Evolutionary conservation across 495 filamentous ascomycete genomes (phyloP), one percentile per base, ranked within the genome.

Genomic region (Niebla homalea): DNA sequence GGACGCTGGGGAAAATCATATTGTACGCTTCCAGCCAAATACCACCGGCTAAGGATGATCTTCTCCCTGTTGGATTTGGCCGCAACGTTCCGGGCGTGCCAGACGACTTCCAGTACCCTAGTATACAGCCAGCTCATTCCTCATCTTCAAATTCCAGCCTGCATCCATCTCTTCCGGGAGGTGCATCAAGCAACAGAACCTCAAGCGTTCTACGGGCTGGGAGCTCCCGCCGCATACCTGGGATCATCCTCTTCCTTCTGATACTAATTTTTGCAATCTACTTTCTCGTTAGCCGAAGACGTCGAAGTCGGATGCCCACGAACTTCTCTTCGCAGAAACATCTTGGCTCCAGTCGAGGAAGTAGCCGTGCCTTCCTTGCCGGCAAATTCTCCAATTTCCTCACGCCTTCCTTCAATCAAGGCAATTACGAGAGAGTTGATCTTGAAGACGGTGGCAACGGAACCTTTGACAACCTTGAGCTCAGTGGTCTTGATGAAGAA

Each of bases 1-100:
- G 92, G 92, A 97, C 92, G 0, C 69, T 99, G 0, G 92, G 92
- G 3, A 94, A 95, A 65, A 96, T 97, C 73, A 81, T 97, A n/a
- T 77, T 99, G 19, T 99, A 97, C 57, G 92, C 90, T 0, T 80
- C 92, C 6, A 89, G 86, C 5, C 87, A 96, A 63, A 73, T 97
- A 15, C 82, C 84, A 0, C 73, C 84, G 0, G 67, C 72, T 11
- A 66, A 68, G 2, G 66, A 74, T 25, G 71, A 80, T 43, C 64
- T 69, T 6, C 69, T 85, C 5, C 84, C 87, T 0, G 93, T 99
- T 8, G 92, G 92, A 1, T 97, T 97, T 60, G 92, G 92, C 38
- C 84, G 76, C 68, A 97, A 99, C 59, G 64, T 67, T 29, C 67
- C 72, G 12, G 76, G 72, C 6, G 69, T 85, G 4, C 85, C 89